Conservation (phyloP, 2,329 filamentous ascomycete genomes). For the Samsoniella hepiali region DNA sequence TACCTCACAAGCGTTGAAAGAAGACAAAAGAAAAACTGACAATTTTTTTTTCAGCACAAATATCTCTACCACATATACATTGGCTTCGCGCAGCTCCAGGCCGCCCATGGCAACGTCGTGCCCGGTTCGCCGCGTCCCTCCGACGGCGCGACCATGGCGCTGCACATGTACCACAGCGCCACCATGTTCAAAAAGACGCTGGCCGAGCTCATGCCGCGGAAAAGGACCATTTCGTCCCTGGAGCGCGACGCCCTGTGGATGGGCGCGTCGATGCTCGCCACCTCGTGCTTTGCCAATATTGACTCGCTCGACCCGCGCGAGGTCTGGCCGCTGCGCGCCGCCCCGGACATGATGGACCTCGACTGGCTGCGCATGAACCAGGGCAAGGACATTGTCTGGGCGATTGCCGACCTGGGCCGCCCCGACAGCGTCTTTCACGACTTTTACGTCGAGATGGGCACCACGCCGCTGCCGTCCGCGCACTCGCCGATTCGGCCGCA, state of each 20-base stretch:
- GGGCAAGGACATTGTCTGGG: conserved; percentile 51
- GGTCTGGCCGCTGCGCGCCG: conserved; percentile 50
- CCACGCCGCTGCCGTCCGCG: neutral
- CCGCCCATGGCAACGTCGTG: neutral
- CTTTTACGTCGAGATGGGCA: conserved; percentile 21
- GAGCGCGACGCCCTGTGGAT: conserved; percentile 45
- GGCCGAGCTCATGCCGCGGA: conserved; percentile 24
- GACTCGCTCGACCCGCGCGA: conserved; percentile 41
- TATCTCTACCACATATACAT: conserved; percentile 13
- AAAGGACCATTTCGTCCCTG: conserved; percentile 25
- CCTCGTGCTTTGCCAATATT: conserved; percentile 39
- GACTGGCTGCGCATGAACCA: conserved; percentile 54
- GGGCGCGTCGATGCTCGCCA: conserved; percentile 41
- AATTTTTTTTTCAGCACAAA: neutral
- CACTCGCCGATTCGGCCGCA: conserved; percentile 13
- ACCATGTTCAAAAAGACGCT: conserved; percentile 42
- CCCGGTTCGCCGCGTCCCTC: conserved; percentile 3
- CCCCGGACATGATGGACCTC: conserved; percentile 40
- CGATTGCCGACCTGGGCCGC: conserved; percentile 44
- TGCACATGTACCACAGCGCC: conserved; percentile 37
- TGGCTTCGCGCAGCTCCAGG: conserved; percentile 12
- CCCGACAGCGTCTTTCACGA: conserved; percentile 42
- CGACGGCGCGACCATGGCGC: conserved; percentile 6
- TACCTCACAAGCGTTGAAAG: no score
- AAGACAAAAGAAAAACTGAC: neutral